phyloP scores from a whole-genome alignment of 371 early-diverging fungal genomes.

The Mucor indicus region DNA sequence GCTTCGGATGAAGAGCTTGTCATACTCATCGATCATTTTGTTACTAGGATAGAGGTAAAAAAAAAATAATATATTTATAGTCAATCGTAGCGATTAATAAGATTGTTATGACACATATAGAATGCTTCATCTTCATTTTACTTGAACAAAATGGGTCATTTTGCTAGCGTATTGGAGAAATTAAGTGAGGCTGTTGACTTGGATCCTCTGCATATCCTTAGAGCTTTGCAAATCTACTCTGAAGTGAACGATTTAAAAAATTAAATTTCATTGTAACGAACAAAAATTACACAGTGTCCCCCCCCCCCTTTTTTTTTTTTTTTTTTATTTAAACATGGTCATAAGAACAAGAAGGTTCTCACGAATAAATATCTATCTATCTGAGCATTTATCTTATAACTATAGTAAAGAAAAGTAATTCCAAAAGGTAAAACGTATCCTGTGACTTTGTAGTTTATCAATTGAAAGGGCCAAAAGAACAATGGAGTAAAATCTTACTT shows the following conservation, averaged over 20 bases:
- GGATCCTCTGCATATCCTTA: constrained; percentile 56
- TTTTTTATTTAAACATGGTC: neutral
- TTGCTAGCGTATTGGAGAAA: constrained; percentile 52
- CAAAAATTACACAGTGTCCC: neutral
- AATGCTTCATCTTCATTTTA: constrained; percentile 59
- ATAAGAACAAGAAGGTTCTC: neutral
- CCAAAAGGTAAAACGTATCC: too few relatives aligned
- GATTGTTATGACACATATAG: constrained; percentile 12
- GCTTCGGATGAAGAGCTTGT: constrained; percentile 57
- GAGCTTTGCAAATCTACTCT: constrained; percentile 61
- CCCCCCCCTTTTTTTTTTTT: neutral
- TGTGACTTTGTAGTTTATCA: too few relatives aligned
- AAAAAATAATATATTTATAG: neutral
- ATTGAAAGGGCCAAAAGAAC: too few relatives aligned
- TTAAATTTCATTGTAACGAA: neutral
- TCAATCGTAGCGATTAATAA: neutral
- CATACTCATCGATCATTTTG: constrained; percentile 53
- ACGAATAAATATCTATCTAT: too few relatives aligned
- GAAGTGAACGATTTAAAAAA: constrained; percentile 25
- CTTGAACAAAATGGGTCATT: constrained; percentile 54
- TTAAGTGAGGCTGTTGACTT: constrained; percentile 54
- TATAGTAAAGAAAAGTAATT: too few relatives aligned
- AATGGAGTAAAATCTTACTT: too few relatives aligned
- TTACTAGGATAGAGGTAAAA: constrained; percentile 58
- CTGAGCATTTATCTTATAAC: too few relatives aligned